Evolutionary conservation across 176 grass and related monocot genomes (phyloP), one percentile per base, ranked within the genome.

Genomic region (Areca catechu): DNA sequence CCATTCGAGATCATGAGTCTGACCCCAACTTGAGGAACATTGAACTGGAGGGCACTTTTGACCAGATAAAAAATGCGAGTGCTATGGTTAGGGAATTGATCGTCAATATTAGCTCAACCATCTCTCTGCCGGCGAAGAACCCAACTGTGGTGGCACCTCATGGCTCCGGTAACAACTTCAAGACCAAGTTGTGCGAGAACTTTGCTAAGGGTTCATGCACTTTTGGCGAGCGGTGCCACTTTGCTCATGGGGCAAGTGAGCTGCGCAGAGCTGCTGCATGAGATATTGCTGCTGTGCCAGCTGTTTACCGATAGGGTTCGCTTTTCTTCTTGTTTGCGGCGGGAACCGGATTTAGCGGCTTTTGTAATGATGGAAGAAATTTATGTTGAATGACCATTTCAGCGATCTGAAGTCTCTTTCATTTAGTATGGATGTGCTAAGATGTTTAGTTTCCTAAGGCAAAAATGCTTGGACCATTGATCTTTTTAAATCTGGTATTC

Each of bases 51-150:
- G 86, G 91, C 21, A 79, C 83, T 7, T 96, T 96, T 66, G 83
- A 90, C 79, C 91, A 90, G 65, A 90, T 96, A 72, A 90, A 90
- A 21, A 62, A 90, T 51, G 91, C 91, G 19, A 90, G 77, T 18
- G 60, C 67, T 6, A 74, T 87, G 86, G 80, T 96, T 22, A 79
- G 68, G 50, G 91, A 96, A 49, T 57, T 95, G 47, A 95, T 95
- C 56, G 74, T 81, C 28, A 82, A 71, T 56, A 71, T 96, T 23
- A 62, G 77, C 21, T 69, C 72, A 5, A 51, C 50, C 24, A 63
- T 59, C 37, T 22, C 53, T 20, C 12, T 25, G 0, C 71, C 30
- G 0, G 49, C 37, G 19, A 71, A 61, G 66, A 76, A 59, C 28
- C 71, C 34, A 12, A 7, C 47, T 22, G 71, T 48, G 47, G 73